Base-by-base conservation (phyloP, 177 flowering plant genomes). In the Vitis hybrid region DNA sequence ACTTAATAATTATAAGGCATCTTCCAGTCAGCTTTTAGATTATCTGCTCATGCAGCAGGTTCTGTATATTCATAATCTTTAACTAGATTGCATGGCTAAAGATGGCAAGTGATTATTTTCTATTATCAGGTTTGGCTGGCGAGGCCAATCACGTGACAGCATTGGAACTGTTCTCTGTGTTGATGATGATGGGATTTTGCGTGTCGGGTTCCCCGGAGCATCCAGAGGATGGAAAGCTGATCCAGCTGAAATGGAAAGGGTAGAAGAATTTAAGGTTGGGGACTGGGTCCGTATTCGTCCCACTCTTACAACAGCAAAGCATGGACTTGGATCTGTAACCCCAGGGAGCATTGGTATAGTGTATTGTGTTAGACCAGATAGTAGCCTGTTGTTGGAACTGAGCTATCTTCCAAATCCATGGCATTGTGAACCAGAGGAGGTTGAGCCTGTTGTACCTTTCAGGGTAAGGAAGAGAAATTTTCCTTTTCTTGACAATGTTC, bases 361-460 rank as follows among this genome's bases (percentile, higher is more conserved):
- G 3, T 93, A 89, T 71, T 96, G 92, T 72, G 82, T 93, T 74
- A 87, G 99, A 76, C 99, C 99, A 48, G 99, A 96, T 73, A 86
- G 87, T 76, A 89, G 98, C 75, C 82, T 96, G 6, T 70, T 96
- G 62, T 71, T 96, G 81, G 97, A 96, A 70, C 77, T 96, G 56
- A 88, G 97, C 79, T 96, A 92, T 74, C 91, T 93, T 74, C 91
- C 89, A 49, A 85, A 81, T 82, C 97, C 97, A 54, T 96, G 99
- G 99, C 99, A 88, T 77, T 93, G 98, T 81, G 99, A 96, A 79
- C 99, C 99, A 56, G 99, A 96, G 83, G 99, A 96, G 72, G 99
- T 96, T 81, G 99, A 96, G 71, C 91, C 82, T 78, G 99, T 93
- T 72, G 79, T 70, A 8, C 97, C 99, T 69, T 96, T 96, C 78